These are phyloP conservation scores for Biscogniauxia sp. DNA, from an alignment of 2,329 filamentous ascomycete species.

Conservation along the genomic window DNA sequence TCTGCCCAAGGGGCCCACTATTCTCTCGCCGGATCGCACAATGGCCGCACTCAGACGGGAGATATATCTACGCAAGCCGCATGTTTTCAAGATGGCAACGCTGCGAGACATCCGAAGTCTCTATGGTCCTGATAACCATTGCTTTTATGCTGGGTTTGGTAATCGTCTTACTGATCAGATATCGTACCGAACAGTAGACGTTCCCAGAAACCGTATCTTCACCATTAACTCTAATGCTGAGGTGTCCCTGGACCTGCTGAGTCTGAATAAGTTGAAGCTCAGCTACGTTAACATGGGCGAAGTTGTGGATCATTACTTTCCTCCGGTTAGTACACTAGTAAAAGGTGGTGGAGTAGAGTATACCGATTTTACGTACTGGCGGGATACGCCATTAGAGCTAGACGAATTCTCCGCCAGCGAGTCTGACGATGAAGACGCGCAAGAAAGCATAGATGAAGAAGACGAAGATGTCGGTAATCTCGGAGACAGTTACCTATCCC, in stretches of 20 bases:
- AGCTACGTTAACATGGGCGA: constrained; percentile 97
- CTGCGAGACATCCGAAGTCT: constrained; percentile 88
- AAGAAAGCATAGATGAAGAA: constrained; percentile 41
- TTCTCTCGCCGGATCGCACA: constrained; percentile 90
- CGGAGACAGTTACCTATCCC: constrained; percentile 44
- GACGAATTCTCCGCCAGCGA: constrained; percentile 86
- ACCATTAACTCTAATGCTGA: constrained; percentile 98
- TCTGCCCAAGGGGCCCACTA: constrained; percentile 86
- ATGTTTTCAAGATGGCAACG: constrained; percentile 99
- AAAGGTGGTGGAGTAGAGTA: constrained; percentile 90
- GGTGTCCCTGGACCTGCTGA: constrained; percentile 85
- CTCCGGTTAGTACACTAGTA: constrained; percentile 81
- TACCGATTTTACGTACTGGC: constrained; percentile 97
- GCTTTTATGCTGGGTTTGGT: constrained; percentile 96
- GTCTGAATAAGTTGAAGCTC: constrained; percentile 90
- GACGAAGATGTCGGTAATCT: constrained; percentile 45
- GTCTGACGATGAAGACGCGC: constrained; percentile 39
- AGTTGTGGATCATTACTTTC: constrained; percentile 97
- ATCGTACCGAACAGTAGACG: constrained; percentile 93
- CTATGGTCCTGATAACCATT: constrained; percentile 72
- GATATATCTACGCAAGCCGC: constrained; percentile 91
- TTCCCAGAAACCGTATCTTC: constrained; percentile 91
- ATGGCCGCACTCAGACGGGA: constrained; percentile 91
- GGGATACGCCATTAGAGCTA: constrained; percentile 77
- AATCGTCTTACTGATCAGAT: constrained; percentile 95